Percentiles rank a stretch among this genome's conserved stretches.
These are phyloP conservation scores for Penicillium ucsense DNA, from an alignment of 495 filamentous ascomycete genomes.

Conservation along the genomic window DNA sequence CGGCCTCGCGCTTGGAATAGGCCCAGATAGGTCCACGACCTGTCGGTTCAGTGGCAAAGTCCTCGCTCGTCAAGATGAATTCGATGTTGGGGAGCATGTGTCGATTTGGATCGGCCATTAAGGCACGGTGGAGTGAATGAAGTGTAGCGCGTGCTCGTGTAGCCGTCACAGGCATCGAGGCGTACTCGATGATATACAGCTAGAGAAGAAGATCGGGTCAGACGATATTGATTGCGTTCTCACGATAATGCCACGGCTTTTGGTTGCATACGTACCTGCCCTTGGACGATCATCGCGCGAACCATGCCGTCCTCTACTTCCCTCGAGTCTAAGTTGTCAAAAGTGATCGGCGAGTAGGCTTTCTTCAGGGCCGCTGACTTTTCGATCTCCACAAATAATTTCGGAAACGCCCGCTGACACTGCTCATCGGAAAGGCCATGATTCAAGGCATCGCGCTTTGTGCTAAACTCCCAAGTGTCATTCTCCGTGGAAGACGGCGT, in stretches of 20 bases:
- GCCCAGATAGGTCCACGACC: conserved; percentile 38
- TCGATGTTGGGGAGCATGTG: conserved; percentile 49
- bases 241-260: background rate
- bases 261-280: conserved; percentile 22
- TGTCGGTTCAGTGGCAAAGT: conserved; percentile 23
- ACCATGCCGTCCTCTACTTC: conserved; percentile 28
- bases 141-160: conserved; percentile 32
- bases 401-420: conserved; percentile 35
- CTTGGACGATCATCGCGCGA: conserved; percentile 29
- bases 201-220: conserved; percentile 3
- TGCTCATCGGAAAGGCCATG: conserved; percentile 31
- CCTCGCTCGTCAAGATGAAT: conserved; percentile 46
- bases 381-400: conserved; percentile 35
- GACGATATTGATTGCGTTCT: background rate
- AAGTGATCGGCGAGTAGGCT: conserved; percentile 12
- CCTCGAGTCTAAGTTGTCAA: conserved; percentile 23
- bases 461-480: conserved; percentile 25
- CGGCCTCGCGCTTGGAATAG: conserved; percentile 36
- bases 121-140: conserved; percentile 29
- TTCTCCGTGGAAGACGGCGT: background rate
- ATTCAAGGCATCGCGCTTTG: conserved; percentile 27
- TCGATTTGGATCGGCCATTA: conserved; percentile 33
- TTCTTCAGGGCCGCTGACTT: conserved; percentile 19
- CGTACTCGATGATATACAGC: conserved; percentile 33
- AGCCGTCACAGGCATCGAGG: conserved; percentile 21